A percentile compares a stretch with the other conserved stretches of the same genome.
These are phyloP conservation scores for Microdochium bolleyi DNA, from an alignment of 2,329 filamentous ascomycete species.

Conservation along the genomic window DNA sequence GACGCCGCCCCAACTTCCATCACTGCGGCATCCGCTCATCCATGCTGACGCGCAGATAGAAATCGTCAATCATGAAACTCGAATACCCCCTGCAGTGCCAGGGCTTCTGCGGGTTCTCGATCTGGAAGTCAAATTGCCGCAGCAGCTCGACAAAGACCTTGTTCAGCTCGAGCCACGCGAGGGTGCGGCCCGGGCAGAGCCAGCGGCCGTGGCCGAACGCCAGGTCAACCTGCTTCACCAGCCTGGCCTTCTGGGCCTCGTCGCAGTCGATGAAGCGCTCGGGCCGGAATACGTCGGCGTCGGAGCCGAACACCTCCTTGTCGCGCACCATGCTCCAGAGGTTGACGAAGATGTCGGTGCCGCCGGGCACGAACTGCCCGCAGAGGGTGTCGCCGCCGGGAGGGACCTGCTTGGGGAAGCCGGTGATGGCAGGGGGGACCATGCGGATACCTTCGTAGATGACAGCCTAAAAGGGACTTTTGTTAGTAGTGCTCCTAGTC, in stretches of 20 bases:
- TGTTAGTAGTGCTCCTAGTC: neutral
- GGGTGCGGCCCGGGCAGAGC: slow-evolving; percentile 13
- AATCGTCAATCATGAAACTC: slow-evolving; percentile 13
- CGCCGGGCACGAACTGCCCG: slow-evolving; percentile 12
- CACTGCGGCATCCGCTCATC: neutral
- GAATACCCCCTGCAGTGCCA: slow-evolving; percentile 11
- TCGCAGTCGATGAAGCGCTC: slow-evolving; percentile 14
- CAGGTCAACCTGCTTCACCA: slow-evolving; percentile 11
- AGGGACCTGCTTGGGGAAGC: slow-evolving; percentile 15
- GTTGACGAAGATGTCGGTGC: slow-evolving; percentile 15
- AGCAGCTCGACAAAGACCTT: slow-evolving; percentile 13
- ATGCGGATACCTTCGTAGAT: slow-evolving; percentile 16
- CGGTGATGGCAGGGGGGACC: slow-evolving; percentile 10
- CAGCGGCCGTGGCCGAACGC: slow-evolving; percentile 15
- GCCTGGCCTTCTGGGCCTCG: slow-evolving; percentile 3
- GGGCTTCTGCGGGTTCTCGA: slow-evolving; percentile 10
- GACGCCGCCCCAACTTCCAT: neutral
- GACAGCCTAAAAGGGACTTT: slow-evolving; percentile 11
- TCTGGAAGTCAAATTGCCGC: slow-evolving; percentile 13
- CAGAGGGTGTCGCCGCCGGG: slow-evolving; percentile 12
- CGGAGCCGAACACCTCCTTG: slow-evolving; percentile 13
- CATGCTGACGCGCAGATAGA: slow-evolving; percentile 8
- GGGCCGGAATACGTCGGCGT: slow-evolving; percentile 13
- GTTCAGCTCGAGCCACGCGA: slow-evolving; percentile 15
- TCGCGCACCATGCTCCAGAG: slow-evolving; percentile 11